Evolutionary conservation across 1,284 basidiomycete species (phyloP), one percentile per base, ranked within the genome.

Genomic region (Pseudozyma pruni): DNA sequence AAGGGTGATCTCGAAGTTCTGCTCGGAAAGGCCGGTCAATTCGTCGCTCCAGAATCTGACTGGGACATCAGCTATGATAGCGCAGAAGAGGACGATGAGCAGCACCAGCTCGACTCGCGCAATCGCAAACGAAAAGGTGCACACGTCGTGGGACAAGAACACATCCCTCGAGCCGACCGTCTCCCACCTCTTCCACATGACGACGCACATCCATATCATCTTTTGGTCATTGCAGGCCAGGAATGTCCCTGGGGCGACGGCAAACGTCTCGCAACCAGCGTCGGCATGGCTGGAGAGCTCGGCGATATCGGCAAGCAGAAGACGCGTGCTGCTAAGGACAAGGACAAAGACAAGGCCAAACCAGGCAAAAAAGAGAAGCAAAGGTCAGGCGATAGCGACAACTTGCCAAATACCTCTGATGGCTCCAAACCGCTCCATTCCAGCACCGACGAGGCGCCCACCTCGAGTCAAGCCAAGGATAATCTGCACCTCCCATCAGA

Each of bases 191-290:
- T 81, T 6, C 76, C 74, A 10, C 54, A 72, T 25, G 55, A 77
- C 44, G 69, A 78, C 39, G 48, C 53, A 17, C 91, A 93, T 81
- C 90, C 90, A 8, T 93, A 91, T 80, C 91, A 93, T 82, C 83
- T 93, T 16, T 84, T 93, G 19, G 87, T 93, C 20, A 86, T 93
- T 4, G 91, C 91, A 25, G 91, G 91, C 17, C 91, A 93, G 79
- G 61, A 81, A 52, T 80, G 78, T 46, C 79, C 79, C 7, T 81
- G 78, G 78, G 78, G 78, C 11, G 73, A 80, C 32, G 76, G 75
- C 8, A 72, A 74, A 19, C 66, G 72, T 2, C 40, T 80, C 0
- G 75, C 72, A 1, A 72, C 74, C 22, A 67, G 74, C n/a, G 67
- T 81, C 1, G 78, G 76, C 17, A 70, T 80, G 38, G 79, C 79